Evolutionary conservation across 2,329 filamentous ascomycete genomes (phyloP).

Genomic region (Orbilia quercus): DNA sequence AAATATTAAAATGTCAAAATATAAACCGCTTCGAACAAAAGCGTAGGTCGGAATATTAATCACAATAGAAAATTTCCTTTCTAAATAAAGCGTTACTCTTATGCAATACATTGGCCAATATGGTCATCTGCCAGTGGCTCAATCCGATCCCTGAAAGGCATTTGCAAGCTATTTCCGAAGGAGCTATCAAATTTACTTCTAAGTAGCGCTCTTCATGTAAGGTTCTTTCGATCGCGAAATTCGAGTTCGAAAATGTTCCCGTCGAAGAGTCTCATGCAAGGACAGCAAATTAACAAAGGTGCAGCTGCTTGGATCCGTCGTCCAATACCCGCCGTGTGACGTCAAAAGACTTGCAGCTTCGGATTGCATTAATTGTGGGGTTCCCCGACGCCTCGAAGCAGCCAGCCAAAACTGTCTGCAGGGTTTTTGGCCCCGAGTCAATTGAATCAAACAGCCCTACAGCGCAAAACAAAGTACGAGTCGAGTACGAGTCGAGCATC

Average conservation of each 20-base stretch:
- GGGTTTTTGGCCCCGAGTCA: constrained; percentile 7
- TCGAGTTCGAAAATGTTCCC: too few species aligned
- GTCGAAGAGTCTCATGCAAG: constrained; percentile 42
- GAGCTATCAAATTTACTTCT: neutral
- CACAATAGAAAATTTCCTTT: neutral
- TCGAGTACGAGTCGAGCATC: constrained; percentile 5
- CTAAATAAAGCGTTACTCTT: constrained; percentile 48
- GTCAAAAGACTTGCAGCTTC: constrained; percentile 35
- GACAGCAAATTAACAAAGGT: constrained; percentile 52
- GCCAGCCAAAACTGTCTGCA: neutral
- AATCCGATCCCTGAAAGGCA: neutral
- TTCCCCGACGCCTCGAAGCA: constrained; percentile 7
- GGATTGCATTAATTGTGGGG: constrained; percentile 37
- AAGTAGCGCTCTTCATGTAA: constrained; percentile 5
- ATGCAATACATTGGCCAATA: constrained; percentile 15
- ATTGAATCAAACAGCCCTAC: constrained; percentile 50
- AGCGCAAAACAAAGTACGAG: too few species aligned
- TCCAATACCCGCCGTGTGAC: constrained; percentile 28
- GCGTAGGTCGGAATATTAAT: constrained; percentile 27
- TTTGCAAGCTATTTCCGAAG: constrained; percentile 45
- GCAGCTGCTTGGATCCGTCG: constrained; percentile 29
- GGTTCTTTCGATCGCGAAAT: constrained; percentile 10
- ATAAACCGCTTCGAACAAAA: constrained; percentile 20
- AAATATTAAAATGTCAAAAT: too few species aligned
- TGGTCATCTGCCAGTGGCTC: constrained; percentile 3